These are phyloP conservation scores for Cordyceps pruinosa DNA, from an alignment of 2,329 filamentous ascomycete species.

Conservation along the genomic window DNA sequence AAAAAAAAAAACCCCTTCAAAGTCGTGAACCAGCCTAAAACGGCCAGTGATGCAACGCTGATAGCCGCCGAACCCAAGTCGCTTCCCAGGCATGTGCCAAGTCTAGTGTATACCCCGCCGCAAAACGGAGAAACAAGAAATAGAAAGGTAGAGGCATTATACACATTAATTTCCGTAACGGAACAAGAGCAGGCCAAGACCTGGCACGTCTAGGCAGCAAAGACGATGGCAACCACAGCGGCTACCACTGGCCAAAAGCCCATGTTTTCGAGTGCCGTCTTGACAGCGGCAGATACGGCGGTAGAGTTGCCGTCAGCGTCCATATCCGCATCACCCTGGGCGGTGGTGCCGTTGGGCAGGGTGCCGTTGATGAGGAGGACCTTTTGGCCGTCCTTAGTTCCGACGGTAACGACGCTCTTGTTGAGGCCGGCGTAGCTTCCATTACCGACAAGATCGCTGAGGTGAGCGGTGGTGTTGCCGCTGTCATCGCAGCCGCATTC, in stretches of 20 bases:
- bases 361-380: constrained; percentile 72
- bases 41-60: background rate
- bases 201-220: constrained; percentile 26
- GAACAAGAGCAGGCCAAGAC: background rate
- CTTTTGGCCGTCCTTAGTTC: constrained; percentile 53
- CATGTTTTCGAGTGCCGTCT: constrained; percentile 28
- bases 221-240: constrained; percentile 38
- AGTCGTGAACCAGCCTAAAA: background rate
- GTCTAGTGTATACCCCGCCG: background rate
- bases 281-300: constrained; percentile 26
- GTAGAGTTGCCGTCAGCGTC: constrained; percentile 35
- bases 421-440: constrained; percentile 55
- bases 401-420: constrained; percentile 54
- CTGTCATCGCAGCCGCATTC: constrained; percentile 63
- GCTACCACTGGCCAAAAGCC: constrained; percentile 46
- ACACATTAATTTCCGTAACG: constrained; percentile 3
- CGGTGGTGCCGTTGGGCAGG: constrained; percentile 59
- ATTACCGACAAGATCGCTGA: constrained; percentile 58
- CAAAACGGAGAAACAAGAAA: background rate
- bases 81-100: constrained; percentile 1
- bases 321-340: constrained; percentile 25
- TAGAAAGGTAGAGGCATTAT: background rate
- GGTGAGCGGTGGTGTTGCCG: constrained; percentile 48
- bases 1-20: background rate
- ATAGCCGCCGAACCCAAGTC: background rate